Conservation (phyloP, 2,329 filamentous ascomycete species). For the Colletotrichum zoysiae region DNA sequence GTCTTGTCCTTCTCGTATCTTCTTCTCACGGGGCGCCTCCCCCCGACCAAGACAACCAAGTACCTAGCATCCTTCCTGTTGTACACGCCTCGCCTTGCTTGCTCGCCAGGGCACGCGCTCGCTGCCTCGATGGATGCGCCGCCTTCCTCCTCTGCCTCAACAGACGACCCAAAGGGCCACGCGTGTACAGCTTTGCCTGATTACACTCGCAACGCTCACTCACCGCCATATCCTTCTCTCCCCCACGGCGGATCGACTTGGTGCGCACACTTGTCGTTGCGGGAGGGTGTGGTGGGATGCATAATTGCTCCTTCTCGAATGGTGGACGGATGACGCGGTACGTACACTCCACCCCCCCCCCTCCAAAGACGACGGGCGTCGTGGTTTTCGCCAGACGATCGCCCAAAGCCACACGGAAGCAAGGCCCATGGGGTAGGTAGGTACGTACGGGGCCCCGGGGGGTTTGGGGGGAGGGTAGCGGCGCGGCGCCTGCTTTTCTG, state of each 20-base stretch:
- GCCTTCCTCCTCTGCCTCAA: slow-evolving; percentile 4
- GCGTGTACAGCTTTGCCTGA: slow-evolving; percentile 9
- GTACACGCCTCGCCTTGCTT: background rate
- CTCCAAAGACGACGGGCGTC: background rate
- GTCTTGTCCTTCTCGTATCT: background rate
- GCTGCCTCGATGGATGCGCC: slow-evolving; percentile 9
- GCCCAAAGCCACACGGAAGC: slow-evolving; percentile 28
- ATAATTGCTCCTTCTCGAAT: slow-evolving; percentile 5
- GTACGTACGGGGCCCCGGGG: slow-evolving; percentile 8
- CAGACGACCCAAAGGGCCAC: slow-evolving; percentile 14
- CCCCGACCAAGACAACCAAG: background rate
- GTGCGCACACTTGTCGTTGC: slow-evolving; percentile 20
- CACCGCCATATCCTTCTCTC: slow-evolving; percentile 26
- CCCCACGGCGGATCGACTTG: slow-evolving; percentile 19
- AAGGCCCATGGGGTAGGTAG: slow-evolving; percentile 16
- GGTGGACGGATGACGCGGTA: slow-evolving; percentile 17
- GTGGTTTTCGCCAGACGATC: slow-evolving; percentile 19
- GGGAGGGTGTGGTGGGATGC: slow-evolving; percentile 35
- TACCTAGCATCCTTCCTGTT: slow-evolving; percentile 1
- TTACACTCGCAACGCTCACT: slow-evolving; percentile 8
- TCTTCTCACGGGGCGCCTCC: background rate
- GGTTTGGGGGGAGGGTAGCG: slow-evolving; percentile 26
- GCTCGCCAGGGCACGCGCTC: slow-evolving; percentile 2
- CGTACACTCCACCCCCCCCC: slow-evolving; percentile 8
- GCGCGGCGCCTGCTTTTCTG: slow-evolving; percentile 26